Evolutionary conservation across 2,329 filamentous ascomycete species (phyloP).

Genomic region (Chaetomium olivaceum): DNA sequence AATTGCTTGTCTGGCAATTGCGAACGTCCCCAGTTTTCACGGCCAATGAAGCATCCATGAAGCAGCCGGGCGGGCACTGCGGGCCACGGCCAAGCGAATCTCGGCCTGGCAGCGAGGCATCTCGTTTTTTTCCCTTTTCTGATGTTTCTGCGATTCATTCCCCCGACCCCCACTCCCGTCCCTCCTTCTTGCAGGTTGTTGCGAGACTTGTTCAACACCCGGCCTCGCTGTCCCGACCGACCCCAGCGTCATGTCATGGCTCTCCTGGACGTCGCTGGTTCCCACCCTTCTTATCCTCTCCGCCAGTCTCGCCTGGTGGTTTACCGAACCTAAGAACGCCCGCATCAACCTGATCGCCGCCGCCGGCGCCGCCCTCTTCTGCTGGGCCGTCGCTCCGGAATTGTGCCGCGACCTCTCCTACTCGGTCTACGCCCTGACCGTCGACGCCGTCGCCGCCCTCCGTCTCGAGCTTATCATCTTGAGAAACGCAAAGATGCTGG

Average conservation of each 20-base stretch:
- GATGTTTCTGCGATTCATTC: constrained; percentile 23
- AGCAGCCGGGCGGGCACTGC: constrained; percentile 6
- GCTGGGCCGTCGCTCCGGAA: constrained; percentile 46
- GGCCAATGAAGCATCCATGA: constrained; percentile 15
- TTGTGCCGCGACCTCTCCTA: constrained; percentile 41
- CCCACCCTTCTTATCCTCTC: constrained; percentile 48
- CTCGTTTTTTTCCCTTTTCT: constrained; percentile 24
- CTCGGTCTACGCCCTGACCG: constrained; percentile 39
- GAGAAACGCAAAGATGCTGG: constrained; percentile 56
- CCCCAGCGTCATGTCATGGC: constrained; percentile 52
- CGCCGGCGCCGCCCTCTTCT: constrained; percentile 44
- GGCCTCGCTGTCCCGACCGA: constrained; percentile 28
- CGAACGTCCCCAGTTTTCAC: constrained; percentile 20
- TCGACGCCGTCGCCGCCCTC: constrained; percentile 42
- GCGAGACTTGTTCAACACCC: constrained; percentile 26
- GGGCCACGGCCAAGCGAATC: constrained; percentile 21
- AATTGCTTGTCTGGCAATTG: constrained; percentile 17
- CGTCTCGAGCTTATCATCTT: constrained; percentile 50
- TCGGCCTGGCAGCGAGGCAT: constrained; percentile 16
- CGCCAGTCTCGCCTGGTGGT: constrained; percentile 47
- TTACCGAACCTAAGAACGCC: constrained; percentile 47
- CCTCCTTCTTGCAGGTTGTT: constrained; percentile 23
- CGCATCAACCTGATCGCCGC: constrained; percentile 46
- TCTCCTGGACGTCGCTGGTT: constrained; percentile 48
- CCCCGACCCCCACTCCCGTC: constrained; percentile 25